These are phyloP conservation scores for Neohortaea acidophila DNA, from an alignment of 495 filamentous ascomycete species.

Conservation along the genomic window DNA sequence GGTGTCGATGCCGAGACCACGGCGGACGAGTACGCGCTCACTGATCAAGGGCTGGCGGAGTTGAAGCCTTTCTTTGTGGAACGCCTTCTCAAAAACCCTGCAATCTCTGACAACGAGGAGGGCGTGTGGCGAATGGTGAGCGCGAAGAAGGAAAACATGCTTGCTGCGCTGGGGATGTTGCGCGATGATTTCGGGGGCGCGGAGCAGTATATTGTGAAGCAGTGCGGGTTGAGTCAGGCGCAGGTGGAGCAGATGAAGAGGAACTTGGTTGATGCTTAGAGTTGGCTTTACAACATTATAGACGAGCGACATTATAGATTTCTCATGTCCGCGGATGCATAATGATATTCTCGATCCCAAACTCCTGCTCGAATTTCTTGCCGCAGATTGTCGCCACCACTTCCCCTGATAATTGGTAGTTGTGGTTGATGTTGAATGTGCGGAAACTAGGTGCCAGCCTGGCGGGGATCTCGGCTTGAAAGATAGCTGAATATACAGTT, in stretches of 20 bases:
- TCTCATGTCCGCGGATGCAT: too few relatives aligned
- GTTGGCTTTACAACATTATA: too few relatives aligned
- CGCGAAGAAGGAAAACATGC: constrained; percentile 31
- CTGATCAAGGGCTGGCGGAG: constrained; percentile 22
- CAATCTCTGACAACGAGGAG: constrained; percentile 28
- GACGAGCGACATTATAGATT: too few relatives aligned
- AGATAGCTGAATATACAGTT: too few relatives aligned
- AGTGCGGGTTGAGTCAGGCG: constrained; percentile 38
- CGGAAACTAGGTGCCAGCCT: too few relatives aligned
- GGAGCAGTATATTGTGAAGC: constrained; percentile 38
- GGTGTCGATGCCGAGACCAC: constrained; percentile 19
- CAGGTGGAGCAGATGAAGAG: constrained; percentile 33
- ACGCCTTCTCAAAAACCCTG: constrained; percentile 17
- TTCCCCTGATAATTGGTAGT: too few relatives aligned
- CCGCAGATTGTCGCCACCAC: too few relatives aligned
- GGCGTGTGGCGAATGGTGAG: constrained; percentile 18
- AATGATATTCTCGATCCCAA: too few relatives aligned
- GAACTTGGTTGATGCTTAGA: too few relatives aligned
- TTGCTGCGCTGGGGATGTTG: constrained; percentile 36
- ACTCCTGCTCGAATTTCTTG: too few relatives aligned
- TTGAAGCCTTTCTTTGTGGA: constrained; percentile 19
- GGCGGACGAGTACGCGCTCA: constrained; percentile 27
- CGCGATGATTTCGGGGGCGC: constrained; percentile 39
- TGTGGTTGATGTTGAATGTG: too few relatives aligned
- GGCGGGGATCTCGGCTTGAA: too few relatives aligned